Evolutionary conservation across 1,139 yeast species (phyloP).

Genomic region (Debaryomycetaceae sp.): DNA sequence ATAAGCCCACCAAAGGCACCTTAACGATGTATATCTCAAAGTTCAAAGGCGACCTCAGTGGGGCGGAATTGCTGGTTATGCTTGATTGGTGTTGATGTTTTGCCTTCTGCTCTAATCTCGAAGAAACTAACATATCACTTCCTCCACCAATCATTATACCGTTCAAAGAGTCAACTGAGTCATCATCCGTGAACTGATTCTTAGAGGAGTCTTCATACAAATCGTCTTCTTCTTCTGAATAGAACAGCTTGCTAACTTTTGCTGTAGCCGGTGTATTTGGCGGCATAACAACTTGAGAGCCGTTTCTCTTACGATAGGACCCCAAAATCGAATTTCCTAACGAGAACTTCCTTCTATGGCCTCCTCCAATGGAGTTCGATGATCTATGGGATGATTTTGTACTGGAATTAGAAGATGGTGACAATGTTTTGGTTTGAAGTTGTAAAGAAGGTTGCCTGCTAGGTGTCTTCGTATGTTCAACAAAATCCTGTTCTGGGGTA

Average conservation of each 20-base stretch:
- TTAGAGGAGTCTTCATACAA: constrained; percentile 27
- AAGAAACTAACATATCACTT: constrained; percentile 64
- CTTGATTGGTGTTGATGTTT: constrained; percentile 31
- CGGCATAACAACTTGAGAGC: constrained; percentile 43
- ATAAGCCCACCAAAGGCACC: constrained; percentile 85
- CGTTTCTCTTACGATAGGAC: constrained; percentile 46
- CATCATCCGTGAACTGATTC: constrained; percentile 37
- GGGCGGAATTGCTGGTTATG: constrained; percentile 17
- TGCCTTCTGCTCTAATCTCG: constrained; percentile 53
- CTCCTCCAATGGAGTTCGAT: constrained; percentile 19
- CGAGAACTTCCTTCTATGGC: constrained; percentile 62
- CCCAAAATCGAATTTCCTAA: constrained; percentile 52
- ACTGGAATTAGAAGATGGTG: constrained; percentile 19
- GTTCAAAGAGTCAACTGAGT: constrained; percentile 63
- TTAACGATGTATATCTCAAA: constrained; percentile 92
- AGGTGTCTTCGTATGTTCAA: constrained; percentile 23
- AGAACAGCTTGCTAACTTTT: constrained; percentile 30
- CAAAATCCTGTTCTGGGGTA: constrained; percentile 24
- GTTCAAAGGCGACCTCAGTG: constrained; percentile 55
- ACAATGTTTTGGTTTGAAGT: constrained; percentile 24
- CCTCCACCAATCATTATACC: constrained; percentile 51
- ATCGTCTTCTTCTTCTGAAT: constrained; percentile 41
- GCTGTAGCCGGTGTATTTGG: constrained; percentile 54
- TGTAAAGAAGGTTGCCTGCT: constrained; percentile 42
- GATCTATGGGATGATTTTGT: constrained; percentile 19